Evolutionary conservation across 768 basidiomycete species (phyloP).

Genomic region (Rhodosporidiobolus sp.): DNA sequence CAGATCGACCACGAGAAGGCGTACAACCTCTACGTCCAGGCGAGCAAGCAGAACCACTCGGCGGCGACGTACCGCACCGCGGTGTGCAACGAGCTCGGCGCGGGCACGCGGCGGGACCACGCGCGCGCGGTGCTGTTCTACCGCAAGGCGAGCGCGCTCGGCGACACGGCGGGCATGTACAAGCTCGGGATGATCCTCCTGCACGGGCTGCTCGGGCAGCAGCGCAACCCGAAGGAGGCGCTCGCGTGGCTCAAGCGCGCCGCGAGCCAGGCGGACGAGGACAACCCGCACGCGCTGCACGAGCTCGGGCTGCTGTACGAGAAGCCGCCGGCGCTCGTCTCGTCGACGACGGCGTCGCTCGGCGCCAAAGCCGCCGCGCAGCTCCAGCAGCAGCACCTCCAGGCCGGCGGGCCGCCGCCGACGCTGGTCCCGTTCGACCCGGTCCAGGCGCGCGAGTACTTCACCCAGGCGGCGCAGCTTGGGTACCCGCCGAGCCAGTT

Average conservation of each 20-base stretch:
- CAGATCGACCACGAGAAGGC: conserved; percentile 97
- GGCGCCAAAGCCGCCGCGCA: conserved; percentile 29
- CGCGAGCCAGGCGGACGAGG: conserved; percentile 94
- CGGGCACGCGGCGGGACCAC: conserved; percentile 84
- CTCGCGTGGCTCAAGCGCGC: conserved; percentile 91
- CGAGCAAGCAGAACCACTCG: conserved; percentile 93
- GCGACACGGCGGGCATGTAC: conserved; percentile 98
- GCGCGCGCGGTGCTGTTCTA: conserved; percentile 90
- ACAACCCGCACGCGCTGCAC: conserved; percentile 87
- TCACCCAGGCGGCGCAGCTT: conserved; percentile 84
- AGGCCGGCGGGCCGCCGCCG: conserved; percentile 48
- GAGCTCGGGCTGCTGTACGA: conserved; percentile 60
- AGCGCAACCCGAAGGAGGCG: conserved; percentile 82
- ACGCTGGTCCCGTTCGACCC: conserved; percentile 74
- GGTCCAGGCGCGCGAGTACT: conserved; percentile 74
- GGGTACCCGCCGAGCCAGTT: conserved; percentile 92
- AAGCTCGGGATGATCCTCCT: conserved; percentile 98
- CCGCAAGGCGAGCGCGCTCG: conserved; percentile 90
- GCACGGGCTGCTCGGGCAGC: conserved; percentile 75
- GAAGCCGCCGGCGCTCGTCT: conserved; percentile 46
- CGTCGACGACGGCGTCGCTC: conserved; percentile 19
- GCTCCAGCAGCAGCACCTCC: conserved; percentile 17
- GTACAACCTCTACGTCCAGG: conserved; percentile 94
- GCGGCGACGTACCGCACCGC: conserved; percentile 94
- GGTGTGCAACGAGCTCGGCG: conserved; percentile 97